Evolutionary conservation across 2,329 filamentous ascomycete species (phyloP).

Genomic region (Beauveria bassiana): DNA sequence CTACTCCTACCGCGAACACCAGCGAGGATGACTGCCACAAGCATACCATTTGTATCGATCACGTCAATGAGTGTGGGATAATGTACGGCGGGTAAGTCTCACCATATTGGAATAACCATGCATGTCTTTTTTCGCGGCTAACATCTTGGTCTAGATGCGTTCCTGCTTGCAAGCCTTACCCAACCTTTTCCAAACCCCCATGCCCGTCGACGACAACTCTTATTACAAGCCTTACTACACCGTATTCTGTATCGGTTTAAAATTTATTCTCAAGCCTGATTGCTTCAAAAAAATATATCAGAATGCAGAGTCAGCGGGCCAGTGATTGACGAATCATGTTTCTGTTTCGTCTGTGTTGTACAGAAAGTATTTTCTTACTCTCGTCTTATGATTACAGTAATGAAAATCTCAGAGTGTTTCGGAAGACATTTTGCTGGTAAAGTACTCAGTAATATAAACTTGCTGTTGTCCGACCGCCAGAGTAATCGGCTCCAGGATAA

Average conservation of each 20-base stretch:
- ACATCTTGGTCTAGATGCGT: slow-evolving; percentile 14
- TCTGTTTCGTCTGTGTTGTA: not conserved
- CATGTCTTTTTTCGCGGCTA: not conserved
- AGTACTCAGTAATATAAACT: slow-evolving; percentile 30
- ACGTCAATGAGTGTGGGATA: slow-evolving; percentile 19
- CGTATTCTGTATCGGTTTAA: no score
- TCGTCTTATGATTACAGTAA: not conserved
- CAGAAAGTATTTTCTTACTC: not conserved
- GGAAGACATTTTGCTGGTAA: not conserved
- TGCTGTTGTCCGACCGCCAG: slow-evolving; percentile 21
- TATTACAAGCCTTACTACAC: not conserved
- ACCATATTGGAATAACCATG: not conserved
- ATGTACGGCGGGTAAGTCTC: slow-evolving; percentile 18
- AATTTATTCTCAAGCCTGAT: no score
- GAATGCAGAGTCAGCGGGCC: not conserved
- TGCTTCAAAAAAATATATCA: no score
- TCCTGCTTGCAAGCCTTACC: slow-evolving; percentile 7
- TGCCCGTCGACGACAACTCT: slow-evolving; percentile 10
- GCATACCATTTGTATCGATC: slow-evolving; percentile 17
- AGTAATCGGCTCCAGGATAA: slow-evolving; percentile 41
- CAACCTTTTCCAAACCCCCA: slow-evolving; percentile 14
- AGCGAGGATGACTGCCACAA: not conserved
- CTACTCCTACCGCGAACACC: not conserved
- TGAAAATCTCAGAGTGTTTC: no score
- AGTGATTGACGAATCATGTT: not conserved